phyloP scores from a whole-genome alignment of 768 basidiomycete genomes.

The Calocybe cyanea region DNA sequence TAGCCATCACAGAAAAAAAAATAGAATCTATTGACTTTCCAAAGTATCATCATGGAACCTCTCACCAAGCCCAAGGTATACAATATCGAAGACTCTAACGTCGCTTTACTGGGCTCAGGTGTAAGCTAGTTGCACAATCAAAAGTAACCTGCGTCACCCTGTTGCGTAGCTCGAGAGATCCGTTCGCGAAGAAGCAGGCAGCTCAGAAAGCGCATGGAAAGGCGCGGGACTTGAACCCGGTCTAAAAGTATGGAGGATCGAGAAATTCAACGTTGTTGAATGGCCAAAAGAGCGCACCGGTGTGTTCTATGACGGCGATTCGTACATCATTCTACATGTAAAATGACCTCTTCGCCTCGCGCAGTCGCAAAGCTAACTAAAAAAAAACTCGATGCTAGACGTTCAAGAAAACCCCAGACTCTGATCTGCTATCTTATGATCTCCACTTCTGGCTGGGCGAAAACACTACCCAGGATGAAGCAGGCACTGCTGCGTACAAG shows the following conservation, averaged over 20 bases:
- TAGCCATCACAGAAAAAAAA: no score
- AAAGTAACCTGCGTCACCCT: background rate
- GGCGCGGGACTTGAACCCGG: conserved; percentile 39
- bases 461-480: conserved; percentile 58
- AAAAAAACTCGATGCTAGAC: conserved; percentile 33
- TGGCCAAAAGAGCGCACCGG: conserved; percentile 52
- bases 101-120: conserved; percentile 59
- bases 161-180: conserved; percentile 48
- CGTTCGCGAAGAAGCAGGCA: conserved; percentile 49
- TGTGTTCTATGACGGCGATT: conserved; percentile 61
- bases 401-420: conserved; percentile 49
- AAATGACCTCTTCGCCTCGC: background rate
- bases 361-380: background rate
- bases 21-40: no score
- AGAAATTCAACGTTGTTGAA: conserved; percentile 49
- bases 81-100: conserved; percentile 61
- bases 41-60: conserved; percentile 8
- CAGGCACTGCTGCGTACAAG: conserved; percentile 61
- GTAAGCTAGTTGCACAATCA: conserved; percentile 29
- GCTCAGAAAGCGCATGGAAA: conserved; percentile 49
- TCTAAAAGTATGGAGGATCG: conserved; percentile 56
- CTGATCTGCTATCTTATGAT: conserved; percentile 46
- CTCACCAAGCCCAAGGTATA: conserved; percentile 47
- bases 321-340: conserved; percentile 59
- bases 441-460: conserved; percentile 66